Base-by-base conservation (phyloP, 2,329 filamentous ascomycete genomes). In the Knoxdaviesia capensis region DNA sequence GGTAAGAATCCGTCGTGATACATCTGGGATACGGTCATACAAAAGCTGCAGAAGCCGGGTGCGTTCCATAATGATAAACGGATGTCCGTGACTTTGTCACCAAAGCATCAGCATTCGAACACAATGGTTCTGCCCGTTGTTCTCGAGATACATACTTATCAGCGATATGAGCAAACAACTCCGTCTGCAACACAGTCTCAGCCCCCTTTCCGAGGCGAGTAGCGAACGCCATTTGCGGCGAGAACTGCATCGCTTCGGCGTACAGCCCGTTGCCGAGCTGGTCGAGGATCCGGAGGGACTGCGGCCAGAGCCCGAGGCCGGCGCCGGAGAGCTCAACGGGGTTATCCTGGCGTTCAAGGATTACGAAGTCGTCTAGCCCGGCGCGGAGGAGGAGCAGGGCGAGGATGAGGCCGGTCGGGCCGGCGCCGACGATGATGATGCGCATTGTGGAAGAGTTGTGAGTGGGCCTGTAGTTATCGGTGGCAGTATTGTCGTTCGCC, bases 381-480 rank as follows among this genome's bases (percentile, higher is more conserved):
- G 56, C 56, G 1, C 46, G 45, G 34, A 41, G n/a, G 3, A 58
- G 49, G 34, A 49, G 47, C 34, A 56, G 53, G 1, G 55, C 54
- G 5, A 54, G 49, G 6, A 47, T 48, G 3, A 57, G 39, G 1
- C 55, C 55, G 5, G 47, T 65, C 43, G 65, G 68, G n/a, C 55
- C 55, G 11, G 51, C 53, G 38, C 55, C 55, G 31, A 57, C 41
- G 34, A 58, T 49, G 41, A 58, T 52, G 8, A 47, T 50, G 32
- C 46, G 45, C 39, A 44, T 35, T 6, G 9, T 11, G 20, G 8
- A 32, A 32, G 36, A 2, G 20, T 3, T 20, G 20, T 20, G 20
- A 20, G 20, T 20, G 20, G 20, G 20, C 20, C 3, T 20, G 20
- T 20, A 20, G 20, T 20, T 20, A 20, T 20, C 20, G 20, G 20